These are phyloP conservation scores for Heterococcus sp. DNA, from an alignment of 108 stramenopile species.

Conservation along the genomic window DNA sequence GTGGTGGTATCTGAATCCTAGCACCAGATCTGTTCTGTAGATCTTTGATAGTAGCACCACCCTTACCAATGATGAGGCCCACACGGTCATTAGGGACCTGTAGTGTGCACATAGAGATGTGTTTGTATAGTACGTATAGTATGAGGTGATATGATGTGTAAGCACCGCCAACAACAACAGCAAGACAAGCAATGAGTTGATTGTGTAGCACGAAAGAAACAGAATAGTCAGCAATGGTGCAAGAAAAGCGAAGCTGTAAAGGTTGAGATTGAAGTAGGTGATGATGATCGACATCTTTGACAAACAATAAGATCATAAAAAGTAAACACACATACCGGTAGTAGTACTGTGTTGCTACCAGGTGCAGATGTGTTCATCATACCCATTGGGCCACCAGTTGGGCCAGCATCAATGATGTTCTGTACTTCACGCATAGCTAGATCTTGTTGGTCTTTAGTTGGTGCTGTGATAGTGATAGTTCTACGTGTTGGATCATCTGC, in stretches of 20 bases:
- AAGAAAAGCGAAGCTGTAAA: no score
- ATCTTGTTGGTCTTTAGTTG: slow-evolving; percentile 55
- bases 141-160: neutral
- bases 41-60: slow-evolving; percentile 79
- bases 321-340: slow-evolving; percentile 57
- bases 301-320: no score
- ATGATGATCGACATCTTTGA: no score
- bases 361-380: no score
- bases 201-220: no score
- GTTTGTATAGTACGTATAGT: neutral
- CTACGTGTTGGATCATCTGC: slow-evolving; percentile 68
- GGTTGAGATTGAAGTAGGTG: no score
- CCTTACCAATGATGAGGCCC: slow-evolving; percentile 94
- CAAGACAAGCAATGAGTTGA: neutral
- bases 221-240: no score
- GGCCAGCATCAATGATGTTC: slow-evolving; percentile 10
- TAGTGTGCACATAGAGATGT: slow-evolving; percentile 1
- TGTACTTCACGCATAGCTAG: slow-evolving; percentile 52
- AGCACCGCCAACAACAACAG: neutral
- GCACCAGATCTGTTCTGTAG: slow-evolving; percentile 87
- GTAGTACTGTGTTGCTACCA: slow-evolving; percentile 71
- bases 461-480: slow-evolving; percentile 52
- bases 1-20: slow-evolving; percentile 82
- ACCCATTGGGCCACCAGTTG: slow-evolving; percentile 50
- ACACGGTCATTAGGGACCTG: slow-evolving; percentile 48